These are phyloP conservation scores for Gracilaria caudata DNA, from an alignment of 23 red algal genomes.

Conservation along the genomic window DNA sequence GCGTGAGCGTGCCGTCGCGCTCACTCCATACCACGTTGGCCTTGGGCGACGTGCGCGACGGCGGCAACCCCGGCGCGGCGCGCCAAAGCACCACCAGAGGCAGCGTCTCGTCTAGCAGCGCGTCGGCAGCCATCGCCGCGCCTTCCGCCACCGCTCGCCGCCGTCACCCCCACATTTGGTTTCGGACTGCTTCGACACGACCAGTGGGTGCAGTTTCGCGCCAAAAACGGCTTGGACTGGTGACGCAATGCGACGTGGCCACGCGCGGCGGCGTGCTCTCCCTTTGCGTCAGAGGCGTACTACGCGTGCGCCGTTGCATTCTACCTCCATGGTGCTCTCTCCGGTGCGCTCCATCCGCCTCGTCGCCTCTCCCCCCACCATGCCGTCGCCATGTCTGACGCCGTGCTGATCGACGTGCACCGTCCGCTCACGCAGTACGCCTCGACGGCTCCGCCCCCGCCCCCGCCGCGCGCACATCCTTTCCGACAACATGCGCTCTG, in stretches of 20 bases:
- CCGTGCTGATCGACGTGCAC: conserved; percentile 40
- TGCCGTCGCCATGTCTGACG: conserved; percentile 31
- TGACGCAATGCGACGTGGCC: conserved; percentile 18
- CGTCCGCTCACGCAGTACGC: conserved; percentile 30
- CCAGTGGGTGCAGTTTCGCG: no score
- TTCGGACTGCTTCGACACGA: no score
- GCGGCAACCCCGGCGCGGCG: conserved; percentile 4
- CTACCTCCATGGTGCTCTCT: no score
- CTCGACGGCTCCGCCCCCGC: conserved; percentile 15
- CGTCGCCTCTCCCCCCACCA: conserved; percentile 14
- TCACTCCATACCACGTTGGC: conserved; percentile 5
- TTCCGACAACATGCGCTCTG: conserved; percentile 55
- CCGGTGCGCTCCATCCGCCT: no score
- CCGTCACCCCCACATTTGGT: no score
- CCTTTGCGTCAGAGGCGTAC: no score
- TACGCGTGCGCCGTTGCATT: no score
- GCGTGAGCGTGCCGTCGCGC: conserved; percentile 30
- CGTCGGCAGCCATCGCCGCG: neutral
- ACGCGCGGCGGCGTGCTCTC: neutral
- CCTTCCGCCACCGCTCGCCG: no score
- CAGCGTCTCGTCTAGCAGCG: conserved; percentile 20
- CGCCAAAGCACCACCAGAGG: neutral
- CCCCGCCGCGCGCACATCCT: conserved; percentile 29
- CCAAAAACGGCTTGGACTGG: no score
- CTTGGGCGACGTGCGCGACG: neutral